Conservation (phyloP, 768 basidiomycete genomes). For the Termitomyces sp. region DNA sequence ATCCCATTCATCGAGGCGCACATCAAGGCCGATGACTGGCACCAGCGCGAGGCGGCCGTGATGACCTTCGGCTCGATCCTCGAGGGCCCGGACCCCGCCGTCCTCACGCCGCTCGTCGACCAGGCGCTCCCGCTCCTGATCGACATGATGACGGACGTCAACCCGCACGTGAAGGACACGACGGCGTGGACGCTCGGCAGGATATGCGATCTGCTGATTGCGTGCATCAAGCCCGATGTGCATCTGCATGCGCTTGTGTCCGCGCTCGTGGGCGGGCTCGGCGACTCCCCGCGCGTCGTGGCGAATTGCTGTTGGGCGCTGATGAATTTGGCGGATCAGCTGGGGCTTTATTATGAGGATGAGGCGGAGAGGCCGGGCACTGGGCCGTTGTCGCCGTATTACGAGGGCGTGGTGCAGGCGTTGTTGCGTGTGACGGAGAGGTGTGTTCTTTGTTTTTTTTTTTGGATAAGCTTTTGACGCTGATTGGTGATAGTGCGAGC, state of each 20-base stretch:
- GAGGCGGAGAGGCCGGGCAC: constrained; percentile 47
- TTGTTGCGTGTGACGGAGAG: constrained; percentile 86
- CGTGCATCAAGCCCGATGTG: constrained; percentile 83
- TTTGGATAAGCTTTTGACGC: neutral
- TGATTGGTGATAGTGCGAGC: constrained; percentile 45
- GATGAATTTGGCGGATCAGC: constrained; percentile 92
- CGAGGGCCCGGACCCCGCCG: constrained; percentile 88
- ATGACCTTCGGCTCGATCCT: constrained; percentile 99
- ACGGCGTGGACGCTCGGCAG: constrained; percentile 97
- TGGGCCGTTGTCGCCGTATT: constrained; percentile 83
- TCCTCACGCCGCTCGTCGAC: constrained; percentile 86
- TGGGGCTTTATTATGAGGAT: constrained; percentile 64
- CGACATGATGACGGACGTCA: constrained; percentile 88
- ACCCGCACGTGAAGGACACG: constrained; percentile 90
- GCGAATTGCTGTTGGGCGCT: constrained; percentile 96
- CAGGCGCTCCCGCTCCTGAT: constrained; percentile 94
- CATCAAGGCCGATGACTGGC: constrained; percentile 93
- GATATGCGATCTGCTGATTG: constrained; percentile 87
- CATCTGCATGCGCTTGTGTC: constrained; percentile 82
- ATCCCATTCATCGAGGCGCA: constrained; percentile 98
- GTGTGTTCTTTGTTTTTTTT: constrained; percentile 29
- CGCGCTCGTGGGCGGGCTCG: constrained; percentile 78
- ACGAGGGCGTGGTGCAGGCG: constrained; percentile 80
- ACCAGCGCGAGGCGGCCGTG: constrained; percentile 91
- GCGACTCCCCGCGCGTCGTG: constrained; percentile 79